These are phyloP conservation scores for Russula virescens DNA, from an alignment of 768 basidiomycete genomes.

Conservation along the genomic window DNA sequence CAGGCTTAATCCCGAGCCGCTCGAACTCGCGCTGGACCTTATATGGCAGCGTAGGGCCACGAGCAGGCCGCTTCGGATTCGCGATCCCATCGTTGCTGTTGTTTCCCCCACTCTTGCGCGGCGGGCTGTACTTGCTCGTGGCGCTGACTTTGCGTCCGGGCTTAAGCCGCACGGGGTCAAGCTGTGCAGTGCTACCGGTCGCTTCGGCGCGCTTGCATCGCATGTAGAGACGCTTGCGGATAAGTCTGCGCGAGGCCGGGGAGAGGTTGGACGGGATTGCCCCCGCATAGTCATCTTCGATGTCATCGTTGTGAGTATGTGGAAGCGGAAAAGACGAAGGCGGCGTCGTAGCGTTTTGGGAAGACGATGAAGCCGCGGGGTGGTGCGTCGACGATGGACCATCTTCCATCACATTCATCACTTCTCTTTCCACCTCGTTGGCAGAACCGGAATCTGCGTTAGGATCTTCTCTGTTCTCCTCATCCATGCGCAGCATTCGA, in stretches of 20 bases:
- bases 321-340: not conserved
- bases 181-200: slow-evolving; percentile 33
- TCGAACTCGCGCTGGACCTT: slow-evolving; percentile 40
- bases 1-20: slow-evolving; percentile 41
- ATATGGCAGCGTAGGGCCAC: slow-evolving; percentile 43
- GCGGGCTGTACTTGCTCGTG: not conserved
- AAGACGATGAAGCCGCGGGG: not conserved
- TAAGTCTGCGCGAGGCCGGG: slow-evolving; percentile 47
- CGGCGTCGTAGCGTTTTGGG: too few species aligned
- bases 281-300: not conserved
- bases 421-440: slow-evolving; percentile 29
- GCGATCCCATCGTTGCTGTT: slow-evolving; percentile 6
- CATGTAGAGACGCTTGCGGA: slow-evolving; percentile 65
- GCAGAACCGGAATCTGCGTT: slow-evolving; percentile 24
- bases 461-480: slow-evolving; percentile 26
- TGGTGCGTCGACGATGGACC: not conserved
- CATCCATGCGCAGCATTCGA: slow-evolving; percentile 27
- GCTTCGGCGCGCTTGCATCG: slow-evolving; percentile 57
- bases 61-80: slow-evolving; percentile 5
- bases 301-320: not conserved
- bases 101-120: slow-evolving; percentile 14
- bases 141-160: slow-evolving; percentile 35
- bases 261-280: slow-evolving; percentile 30
- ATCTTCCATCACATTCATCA: slow-evolving; percentile 30
- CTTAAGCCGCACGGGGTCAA: slow-evolving; percentile 34